Evolutionary conservation across 2,329 filamentous ascomycete species (phyloP).

Genomic region (Nakataea oryzae): DNA sequence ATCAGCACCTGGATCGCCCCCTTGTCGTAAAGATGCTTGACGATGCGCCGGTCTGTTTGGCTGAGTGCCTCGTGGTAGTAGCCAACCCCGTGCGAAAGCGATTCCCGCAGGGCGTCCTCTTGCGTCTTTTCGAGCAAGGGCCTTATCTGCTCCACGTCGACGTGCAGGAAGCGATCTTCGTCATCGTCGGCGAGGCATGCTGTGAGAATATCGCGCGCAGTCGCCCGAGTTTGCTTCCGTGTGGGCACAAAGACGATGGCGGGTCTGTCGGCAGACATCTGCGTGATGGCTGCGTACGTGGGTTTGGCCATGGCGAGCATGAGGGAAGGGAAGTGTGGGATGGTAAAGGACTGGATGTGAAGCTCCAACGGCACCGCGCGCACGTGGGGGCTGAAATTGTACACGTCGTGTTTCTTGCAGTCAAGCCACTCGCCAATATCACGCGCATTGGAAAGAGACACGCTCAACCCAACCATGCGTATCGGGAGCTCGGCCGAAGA

Average conservation of each 20-base stretch:
- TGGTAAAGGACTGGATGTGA: slow-evolving; percentile 89
- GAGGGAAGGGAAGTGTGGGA: slow-evolving; percentile 92
- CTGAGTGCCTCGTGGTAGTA: slow-evolving; percentile 96
- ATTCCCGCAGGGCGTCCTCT: slow-evolving; percentile 79
- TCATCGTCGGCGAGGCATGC: slow-evolving; percentile 82
- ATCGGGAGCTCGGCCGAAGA: slow-evolving; percentile 76
- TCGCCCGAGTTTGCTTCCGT: slow-evolving; percentile 83
- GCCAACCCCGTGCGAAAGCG: slow-evolving; percentile 84
- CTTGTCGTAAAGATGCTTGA: slow-evolving; percentile 81
- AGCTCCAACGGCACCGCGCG: slow-evolving; percentile 84
- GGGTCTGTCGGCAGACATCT: slow-evolving; percentile 81
- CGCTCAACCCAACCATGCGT: slow-evolving; percentile 81
- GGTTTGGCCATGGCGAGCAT: slow-evolving; percentile 99
- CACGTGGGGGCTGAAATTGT: slow-evolving; percentile 93
- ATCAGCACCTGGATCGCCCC: slow-evolving; percentile 81
- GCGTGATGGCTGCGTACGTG: slow-evolving; percentile 77
- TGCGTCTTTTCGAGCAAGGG: slow-evolving; percentile 76
- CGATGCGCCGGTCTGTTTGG: slow-evolving; percentile 82
- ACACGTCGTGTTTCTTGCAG: slow-evolving; percentile 94
- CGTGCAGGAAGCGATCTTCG: slow-evolving; percentile 87
- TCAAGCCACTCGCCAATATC: slow-evolving; percentile 98
- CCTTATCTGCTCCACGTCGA: slow-evolving; percentile 69
- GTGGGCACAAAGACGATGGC: slow-evolving; percentile 87
- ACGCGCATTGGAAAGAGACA: slow-evolving; percentile 83
- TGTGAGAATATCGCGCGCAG: slow-evolving; percentile 77